A percentile compares a stretch with the other conserved stretches of the same genome.
Conservation (phyloP, 2,329 filamentous ascomycete genomes). For the Ophiocordyceps camponoti-rufipedis region DNA sequence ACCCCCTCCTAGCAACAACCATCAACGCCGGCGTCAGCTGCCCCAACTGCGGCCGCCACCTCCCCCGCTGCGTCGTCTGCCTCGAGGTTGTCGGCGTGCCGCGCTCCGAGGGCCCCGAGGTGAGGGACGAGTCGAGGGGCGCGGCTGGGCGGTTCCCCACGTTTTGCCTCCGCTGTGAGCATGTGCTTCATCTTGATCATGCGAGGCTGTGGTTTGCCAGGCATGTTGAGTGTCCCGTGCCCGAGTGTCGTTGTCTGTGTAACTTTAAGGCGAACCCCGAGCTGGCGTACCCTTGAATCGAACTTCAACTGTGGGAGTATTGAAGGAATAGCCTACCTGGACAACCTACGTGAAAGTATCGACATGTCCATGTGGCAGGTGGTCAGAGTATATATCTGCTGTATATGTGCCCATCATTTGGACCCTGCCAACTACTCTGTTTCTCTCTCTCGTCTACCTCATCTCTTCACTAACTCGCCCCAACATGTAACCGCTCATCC, state of each 20-base stretch:
- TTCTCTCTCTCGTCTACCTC: neutral
- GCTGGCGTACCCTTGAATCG: conserved; percentile 25
- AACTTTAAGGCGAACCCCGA: conserved; percentile 43
- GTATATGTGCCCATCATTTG: no score
- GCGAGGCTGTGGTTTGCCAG: conserved; percentile 47
- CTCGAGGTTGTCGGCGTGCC: conserved; percentile 48
- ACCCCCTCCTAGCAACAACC: conserved; percentile 38
- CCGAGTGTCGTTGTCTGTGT: conserved; percentile 48
- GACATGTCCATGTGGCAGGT: no score
- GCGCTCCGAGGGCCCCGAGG: conserved; percentile 38
- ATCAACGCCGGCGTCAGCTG: conserved; percentile 45
- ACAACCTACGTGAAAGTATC: no score
- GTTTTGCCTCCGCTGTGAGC: conserved; percentile 50
- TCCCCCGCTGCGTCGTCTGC: conserved; percentile 50
- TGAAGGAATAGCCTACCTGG: no score
- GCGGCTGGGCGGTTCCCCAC: conserved; percentile 44
- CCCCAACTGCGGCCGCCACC: conserved; percentile 46
- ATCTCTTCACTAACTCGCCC: neutral
- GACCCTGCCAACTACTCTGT: no score
- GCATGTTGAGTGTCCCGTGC: conserved; percentile 48
- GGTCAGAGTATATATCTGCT: no score
- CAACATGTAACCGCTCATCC: neutral
- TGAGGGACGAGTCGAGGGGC: conserved; percentile 24
- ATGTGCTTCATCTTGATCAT: conserved; percentile 50
- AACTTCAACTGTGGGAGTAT: neutral